Evolutionary conservation across 345 rosid genomes (phyloP).

Genomic region (Stellera chamaejasme): DNA sequence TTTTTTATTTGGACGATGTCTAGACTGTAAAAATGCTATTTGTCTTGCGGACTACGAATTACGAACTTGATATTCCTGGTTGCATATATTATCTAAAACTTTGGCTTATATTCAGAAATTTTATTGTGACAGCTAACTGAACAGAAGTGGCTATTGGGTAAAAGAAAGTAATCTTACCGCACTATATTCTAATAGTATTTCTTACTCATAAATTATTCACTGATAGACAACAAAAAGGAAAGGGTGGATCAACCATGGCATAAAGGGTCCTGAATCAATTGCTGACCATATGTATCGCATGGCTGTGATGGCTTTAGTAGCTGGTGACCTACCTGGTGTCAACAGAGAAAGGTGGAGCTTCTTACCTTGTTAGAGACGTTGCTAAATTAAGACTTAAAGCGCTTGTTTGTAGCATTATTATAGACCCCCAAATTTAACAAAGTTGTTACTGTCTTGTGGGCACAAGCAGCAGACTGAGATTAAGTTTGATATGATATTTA

Average conservation of each 20-base stretch:
- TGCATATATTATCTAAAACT: background rate
- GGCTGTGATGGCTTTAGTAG: slow-evolving; percentile 86
- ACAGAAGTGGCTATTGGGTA: background rate
- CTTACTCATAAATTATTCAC: background rate
- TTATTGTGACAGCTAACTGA: background rate
- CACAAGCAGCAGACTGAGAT: too few relatives aligned
- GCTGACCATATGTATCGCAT: slow-evolving; percentile 96
- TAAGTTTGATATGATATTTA: too few relatives aligned
- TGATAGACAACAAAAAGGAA: slow-evolving; percentile 82
- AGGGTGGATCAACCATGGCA: slow-evolving; percentile 91
- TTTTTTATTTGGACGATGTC: too few relatives aligned
- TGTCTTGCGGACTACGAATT: background rate
- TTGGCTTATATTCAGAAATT: background rate
- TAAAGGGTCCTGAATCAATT: slow-evolving; percentile 76
- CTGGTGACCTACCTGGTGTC: slow-evolving; percentile 65
- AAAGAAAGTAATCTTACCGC: background rate
- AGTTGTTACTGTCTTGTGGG: too few relatives aligned
- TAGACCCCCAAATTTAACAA: too few relatives aligned
- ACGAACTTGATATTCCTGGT: background rate
- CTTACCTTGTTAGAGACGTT: too few relatives aligned
- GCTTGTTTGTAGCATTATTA: background rate
- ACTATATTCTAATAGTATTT: background rate
- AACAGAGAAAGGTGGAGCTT: slow-evolving; percentile 59
- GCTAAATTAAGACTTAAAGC: background rate
- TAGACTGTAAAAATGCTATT: background rate